Evolutionary conservation across 768 basidiomycete genomes (phyloP).

Genomic region (Suillus brevipes): DNA sequence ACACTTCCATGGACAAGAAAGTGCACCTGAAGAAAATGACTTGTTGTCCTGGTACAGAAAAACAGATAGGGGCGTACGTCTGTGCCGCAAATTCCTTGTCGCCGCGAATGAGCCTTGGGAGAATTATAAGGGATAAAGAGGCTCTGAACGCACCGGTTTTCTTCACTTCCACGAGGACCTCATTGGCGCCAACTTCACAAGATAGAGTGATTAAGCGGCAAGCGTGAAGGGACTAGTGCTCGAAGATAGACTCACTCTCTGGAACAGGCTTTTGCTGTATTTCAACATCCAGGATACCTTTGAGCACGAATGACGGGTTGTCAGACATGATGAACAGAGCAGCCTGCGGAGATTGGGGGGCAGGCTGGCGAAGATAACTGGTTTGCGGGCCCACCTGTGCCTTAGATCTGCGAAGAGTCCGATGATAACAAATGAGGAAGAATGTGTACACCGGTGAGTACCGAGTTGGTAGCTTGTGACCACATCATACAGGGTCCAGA

Average conservation of each 20-base stretch:
- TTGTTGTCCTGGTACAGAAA: slow-evolving; percentile 12
- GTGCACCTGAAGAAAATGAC: slow-evolving; percentile 54
- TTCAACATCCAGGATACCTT: slow-evolving; percentile 60
- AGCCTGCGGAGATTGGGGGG: neutral
- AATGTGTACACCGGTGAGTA: neutral
- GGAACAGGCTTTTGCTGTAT: slow-evolving; percentile 80
- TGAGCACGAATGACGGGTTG: slow-evolving; percentile 80
- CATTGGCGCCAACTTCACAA: slow-evolving; percentile 59
- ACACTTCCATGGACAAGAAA: slow-evolving; percentile 81
- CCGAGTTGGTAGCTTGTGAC: neutral
- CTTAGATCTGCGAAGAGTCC: neutral
- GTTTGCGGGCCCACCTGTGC: neutral
- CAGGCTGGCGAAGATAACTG: slow-evolving; percentile 5
- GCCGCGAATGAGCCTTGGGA: slow-evolving; percentile 12
- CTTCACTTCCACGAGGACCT: slow-evolving; percentile 87
- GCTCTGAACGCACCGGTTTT: slow-evolving; percentile 72
- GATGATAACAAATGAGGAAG: neutral
- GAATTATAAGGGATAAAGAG: neutral
- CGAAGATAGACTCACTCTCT: slow-evolving; percentile 45
- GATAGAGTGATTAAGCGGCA: slow-evolving; percentile 10
- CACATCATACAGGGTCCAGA: too few species aligned
- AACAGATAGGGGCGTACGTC: slow-evolving; percentile 51
- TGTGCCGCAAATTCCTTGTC: slow-evolving; percentile 80
- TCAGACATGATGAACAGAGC: slow-evolving; percentile 51
- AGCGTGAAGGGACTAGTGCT: neutral